Conservation (phyloP, 805 yeast genomes). For the Candida quercuum region DNA sequence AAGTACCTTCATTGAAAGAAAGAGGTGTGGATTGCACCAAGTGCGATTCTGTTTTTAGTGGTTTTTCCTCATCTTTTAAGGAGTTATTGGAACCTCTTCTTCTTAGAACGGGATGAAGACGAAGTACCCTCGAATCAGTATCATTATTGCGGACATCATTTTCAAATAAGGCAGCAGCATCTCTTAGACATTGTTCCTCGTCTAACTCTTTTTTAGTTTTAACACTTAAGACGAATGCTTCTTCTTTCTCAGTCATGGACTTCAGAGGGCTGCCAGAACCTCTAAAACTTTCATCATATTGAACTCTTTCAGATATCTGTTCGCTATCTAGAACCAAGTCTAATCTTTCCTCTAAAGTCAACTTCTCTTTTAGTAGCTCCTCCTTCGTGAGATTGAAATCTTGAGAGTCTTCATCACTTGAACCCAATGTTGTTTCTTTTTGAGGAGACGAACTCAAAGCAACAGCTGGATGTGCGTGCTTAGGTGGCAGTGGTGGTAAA, state of each 20-base stretch:
- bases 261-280: slow-evolving; percentile 21
- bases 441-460: slow-evolving; percentile 15
- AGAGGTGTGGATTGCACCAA: slow-evolving; percentile 11
- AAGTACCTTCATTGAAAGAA: slow-evolving; percentile 8
- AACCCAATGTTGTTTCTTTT: slow-evolving; percentile 20
- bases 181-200: slow-evolving; percentile 23
- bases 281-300: slow-evolving; percentile 18
- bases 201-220: slow-evolving; percentile 16
- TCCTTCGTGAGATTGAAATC: slow-evolving; percentile 25
- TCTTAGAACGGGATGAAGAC: slow-evolving; percentile 21
- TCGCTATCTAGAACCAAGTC: slow-evolving; percentile 33
- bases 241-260: slow-evolving; percentile 15
- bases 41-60: slow-evolving; percentile 10
- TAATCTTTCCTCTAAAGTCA: slow-evolving; percentile 38
- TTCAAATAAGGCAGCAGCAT: slow-evolving; percentile 29
- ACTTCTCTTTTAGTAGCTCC: slow-evolving; percentile 21
- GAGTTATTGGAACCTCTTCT: slow-evolving; percentile 23
- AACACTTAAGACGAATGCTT: slow-evolving; percentile 20
- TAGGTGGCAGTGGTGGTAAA: slow-evolving; percentile 33
- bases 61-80: slow-evolving; percentile 21
- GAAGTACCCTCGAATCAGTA: slow-evolving; percentile 14
- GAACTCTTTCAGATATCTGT: slow-evolving; percentile 18
- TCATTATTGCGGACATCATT: slow-evolving; percentile 28
- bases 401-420: slow-evolving; percentile 22
- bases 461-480: slow-evolving; percentile 17